Evolutionary conservation across 2,329 filamentous ascomycete genomes (phyloP), one percentile per base, ranked within the genome.

Genomic region (Cytospora mali): DNA sequence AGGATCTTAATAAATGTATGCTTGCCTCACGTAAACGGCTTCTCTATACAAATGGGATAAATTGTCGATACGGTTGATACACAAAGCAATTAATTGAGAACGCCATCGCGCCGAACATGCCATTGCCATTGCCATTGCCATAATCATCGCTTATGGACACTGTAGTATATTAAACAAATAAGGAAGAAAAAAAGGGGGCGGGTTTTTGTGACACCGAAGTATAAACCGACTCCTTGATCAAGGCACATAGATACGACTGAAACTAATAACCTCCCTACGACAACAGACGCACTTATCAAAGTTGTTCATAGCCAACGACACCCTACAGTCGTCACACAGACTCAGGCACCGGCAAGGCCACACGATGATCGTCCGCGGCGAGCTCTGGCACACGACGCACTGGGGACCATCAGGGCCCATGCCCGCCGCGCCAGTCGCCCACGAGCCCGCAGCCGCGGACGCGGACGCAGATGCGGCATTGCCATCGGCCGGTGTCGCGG

Each of bases 251-350:
- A 99, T 87, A 69, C 92, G 86, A 68, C 92, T 93, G 75, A 97
- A 98, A 60, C 93, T 95, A 61, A 87, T 86, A 31, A 98, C 92
- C 69, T 95, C 90, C 62, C 92, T 86, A 56, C 95, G 85, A 75
- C 95, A 98, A 71, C 94, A 98, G 46, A 98, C 93, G 73, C 95
- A 99, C 72, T 92, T 96, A 67, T 93, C 92, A 74, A 96, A 98
- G 74, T 98, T 98, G 74, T 97, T 96, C 87, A 96, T 93, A 4
- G 95, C 95, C 66, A 98, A 81, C 50, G 92, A 94, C 39, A 98
- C 91, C 33, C 95, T 84, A 73, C 95, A 98, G 68, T 98, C 95
- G 74, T 99, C 95, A 73, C 95, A 98, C 14, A 98, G 82, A 68
- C 92, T 94, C 62, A 99, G 82, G 73, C 95, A 99, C 2, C 95